A percentile compares a stretch with the other conserved stretches of the same genome.
These are phyloP conservation scores for Aspergillus sergii DNA, from an alignment of 2,329 filamentous ascomycete genomes.

Conservation along the genomic window DNA sequence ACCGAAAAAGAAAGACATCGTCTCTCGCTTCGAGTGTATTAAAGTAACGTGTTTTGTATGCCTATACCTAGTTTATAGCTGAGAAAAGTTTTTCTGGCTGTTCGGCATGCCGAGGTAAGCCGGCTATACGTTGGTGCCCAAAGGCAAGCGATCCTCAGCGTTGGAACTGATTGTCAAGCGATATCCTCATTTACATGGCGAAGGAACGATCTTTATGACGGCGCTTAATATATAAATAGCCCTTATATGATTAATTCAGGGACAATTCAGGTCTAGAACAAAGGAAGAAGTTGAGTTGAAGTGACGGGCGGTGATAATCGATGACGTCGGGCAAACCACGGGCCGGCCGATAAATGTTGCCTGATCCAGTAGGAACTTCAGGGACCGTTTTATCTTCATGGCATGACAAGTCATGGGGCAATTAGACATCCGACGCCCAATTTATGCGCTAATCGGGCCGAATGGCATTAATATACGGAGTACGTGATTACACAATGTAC, in stretches of 20 bases:
- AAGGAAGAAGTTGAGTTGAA: not conserved
- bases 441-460: not conserved
- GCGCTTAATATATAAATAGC: not conserved
- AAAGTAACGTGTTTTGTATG: not conserved
- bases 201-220: not conserved
- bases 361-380: not conserved
- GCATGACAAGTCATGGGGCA: not conserved
- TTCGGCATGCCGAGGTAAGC: slow-evolving; percentile 1
- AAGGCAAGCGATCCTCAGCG: not conserved
- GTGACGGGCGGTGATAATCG: not conserved
- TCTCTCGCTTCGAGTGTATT: not conserved
- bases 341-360: not conserved
- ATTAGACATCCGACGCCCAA: not conserved
- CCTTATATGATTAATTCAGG: not conserved
- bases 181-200: not conserved
- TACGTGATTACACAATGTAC: no score
- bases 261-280: not conserved
- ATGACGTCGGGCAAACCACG: slow-evolving; percentile 8
- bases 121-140: not conserved
- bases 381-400: not conserved
- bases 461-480: no score
- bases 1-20: slow-evolving; percentile 31
- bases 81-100: not conserved
- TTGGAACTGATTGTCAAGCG: not conserved
- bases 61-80: not conserved